Percentiles rank a stretch among this genome's conserved stretches.
Evolutionary conservation across 2,329 filamentous ascomycete species (phyloP).

Genomic region (Sclerotinia nivalis): DNA sequence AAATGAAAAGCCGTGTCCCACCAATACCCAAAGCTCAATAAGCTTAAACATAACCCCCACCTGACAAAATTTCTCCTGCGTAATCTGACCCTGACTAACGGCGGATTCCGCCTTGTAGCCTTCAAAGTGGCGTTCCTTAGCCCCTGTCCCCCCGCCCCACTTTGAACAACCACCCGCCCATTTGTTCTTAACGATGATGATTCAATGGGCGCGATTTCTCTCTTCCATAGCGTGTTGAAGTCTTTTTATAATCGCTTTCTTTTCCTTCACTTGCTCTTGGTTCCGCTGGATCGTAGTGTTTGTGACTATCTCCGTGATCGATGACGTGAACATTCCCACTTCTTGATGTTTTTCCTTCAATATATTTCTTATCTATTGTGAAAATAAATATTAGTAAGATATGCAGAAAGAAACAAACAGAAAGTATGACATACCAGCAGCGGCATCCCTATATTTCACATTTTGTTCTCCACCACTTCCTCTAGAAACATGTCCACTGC

Average conservation of each 20-base stretch:
- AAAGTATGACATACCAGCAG: not conserved
- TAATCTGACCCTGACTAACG: not conserved
- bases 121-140: not conserved
- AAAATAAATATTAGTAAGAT: not conserved
- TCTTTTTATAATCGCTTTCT: not conserved
- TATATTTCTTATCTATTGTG: not conserved
- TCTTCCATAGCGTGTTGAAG: not conserved
- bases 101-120: not conserved
- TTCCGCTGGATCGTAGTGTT: constrained; percentile 14
- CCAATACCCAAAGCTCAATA: not conserved
- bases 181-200: not conserved
- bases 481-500: not conserved
- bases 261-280: constrained; percentile 16
- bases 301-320: not conserved
- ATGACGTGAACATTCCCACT: constrained; percentile 3
- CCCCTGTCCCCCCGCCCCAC: not conserved
- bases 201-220: not conserved
- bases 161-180: not conserved
- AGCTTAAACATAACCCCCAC: not conserved
- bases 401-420: not conserved
- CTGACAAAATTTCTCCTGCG: not conserved
- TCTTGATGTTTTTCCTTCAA: constrained; percentile 8
- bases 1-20: not conserved
- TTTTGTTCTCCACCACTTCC: constrained; percentile 1
- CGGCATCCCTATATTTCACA: constrained; percentile 14